These are phyloP conservation scores for Wickerhamiella lipophila DNA, from an alignment of 805 yeast genomes.

Conservation along the genomic window DNA sequence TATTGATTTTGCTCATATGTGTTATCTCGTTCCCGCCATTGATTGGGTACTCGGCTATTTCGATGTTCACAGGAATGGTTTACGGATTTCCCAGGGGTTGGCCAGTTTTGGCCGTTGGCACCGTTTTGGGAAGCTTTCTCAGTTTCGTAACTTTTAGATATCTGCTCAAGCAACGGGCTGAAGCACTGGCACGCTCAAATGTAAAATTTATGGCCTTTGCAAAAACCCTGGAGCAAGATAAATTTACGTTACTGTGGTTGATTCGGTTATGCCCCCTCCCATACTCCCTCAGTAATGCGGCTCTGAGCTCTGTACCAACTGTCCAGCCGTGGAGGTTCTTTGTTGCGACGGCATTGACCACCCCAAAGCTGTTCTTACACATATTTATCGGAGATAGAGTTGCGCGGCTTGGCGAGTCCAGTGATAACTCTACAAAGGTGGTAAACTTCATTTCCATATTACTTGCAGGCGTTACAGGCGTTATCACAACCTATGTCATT, in stretches of 20 bases:
- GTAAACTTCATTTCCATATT: constrained; percentile 51
- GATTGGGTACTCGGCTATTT: constrained; percentile 63
- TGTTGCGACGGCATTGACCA: constrained; percentile 57
- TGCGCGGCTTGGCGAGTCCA: constrained; percentile 45
- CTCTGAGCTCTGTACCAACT: constrained; percentile 76
- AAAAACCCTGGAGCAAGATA: constrained; percentile 58
- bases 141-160: constrained; percentile 59
- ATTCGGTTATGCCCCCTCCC: constrained; percentile 86
- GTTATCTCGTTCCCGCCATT: constrained; percentile 81
- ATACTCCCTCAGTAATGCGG: constrained; percentile 84
- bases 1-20: constrained; percentile 42
- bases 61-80: constrained; percentile 61
- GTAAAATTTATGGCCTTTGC: constrained; percentile 61
- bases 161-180: constrained; percentile 45
- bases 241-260: constrained; percentile 53
- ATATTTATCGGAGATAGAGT: constrained; percentile 67
- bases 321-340: constrained; percentile 49
- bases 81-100: constrained; percentile 77
- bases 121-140: constrained; percentile 60
- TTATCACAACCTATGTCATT: constrained; percentile 51
- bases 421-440: constrained; percentile 39
- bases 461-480: constrained; percentile 42
- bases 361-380: constrained; percentile 72
- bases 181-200: constrained; percentile 45
- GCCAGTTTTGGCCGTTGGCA: constrained; percentile 56